Evolutionary conservation across 2,329 filamentous ascomycete species (phyloP).

Genomic region (Colletotrichum kahawae): DNA sequence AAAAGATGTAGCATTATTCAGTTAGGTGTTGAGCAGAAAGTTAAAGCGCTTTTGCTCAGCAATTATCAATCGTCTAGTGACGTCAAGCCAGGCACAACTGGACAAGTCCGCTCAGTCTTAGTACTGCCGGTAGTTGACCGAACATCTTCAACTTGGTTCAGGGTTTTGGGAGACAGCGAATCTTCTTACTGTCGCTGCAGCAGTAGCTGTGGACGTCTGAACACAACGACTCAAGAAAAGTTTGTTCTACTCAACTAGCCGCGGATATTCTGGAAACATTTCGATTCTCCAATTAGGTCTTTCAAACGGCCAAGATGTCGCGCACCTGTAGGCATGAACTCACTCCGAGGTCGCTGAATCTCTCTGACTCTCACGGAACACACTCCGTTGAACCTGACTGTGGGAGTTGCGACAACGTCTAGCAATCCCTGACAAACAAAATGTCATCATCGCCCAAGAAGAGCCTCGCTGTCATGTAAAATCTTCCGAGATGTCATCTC

Average conservation of each 20-base stretch:
- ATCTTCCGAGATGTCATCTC: background rate
- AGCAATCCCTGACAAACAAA: background rate
- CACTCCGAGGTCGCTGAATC: background rate
- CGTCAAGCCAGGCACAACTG: background rate
- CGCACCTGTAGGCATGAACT: background rate
- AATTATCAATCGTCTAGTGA: background rate
- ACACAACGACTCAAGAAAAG: background rate
- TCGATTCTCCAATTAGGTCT: background rate
- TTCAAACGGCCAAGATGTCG: background rate
- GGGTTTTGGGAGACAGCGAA: background rate
- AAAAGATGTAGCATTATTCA: background rate
- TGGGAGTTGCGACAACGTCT: background rate
- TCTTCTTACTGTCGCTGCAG: background rate
- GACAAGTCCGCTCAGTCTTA: background rate
- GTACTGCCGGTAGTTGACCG: background rate
- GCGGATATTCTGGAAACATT: background rate
- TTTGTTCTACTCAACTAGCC: background rate
- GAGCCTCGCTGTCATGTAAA: background rate
- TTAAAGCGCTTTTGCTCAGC: background rate
- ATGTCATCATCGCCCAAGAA: background rate
- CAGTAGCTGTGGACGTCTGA: background rate
- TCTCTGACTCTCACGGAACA: background rate
- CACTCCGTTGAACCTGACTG: fast-evolving
- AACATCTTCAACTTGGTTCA: background rate
- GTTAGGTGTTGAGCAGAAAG: background rate